phyloP scores from a whole-genome alignment of 2,329 filamentous ascomycete genomes.

The Tolypocladium tropicale region DNA sequence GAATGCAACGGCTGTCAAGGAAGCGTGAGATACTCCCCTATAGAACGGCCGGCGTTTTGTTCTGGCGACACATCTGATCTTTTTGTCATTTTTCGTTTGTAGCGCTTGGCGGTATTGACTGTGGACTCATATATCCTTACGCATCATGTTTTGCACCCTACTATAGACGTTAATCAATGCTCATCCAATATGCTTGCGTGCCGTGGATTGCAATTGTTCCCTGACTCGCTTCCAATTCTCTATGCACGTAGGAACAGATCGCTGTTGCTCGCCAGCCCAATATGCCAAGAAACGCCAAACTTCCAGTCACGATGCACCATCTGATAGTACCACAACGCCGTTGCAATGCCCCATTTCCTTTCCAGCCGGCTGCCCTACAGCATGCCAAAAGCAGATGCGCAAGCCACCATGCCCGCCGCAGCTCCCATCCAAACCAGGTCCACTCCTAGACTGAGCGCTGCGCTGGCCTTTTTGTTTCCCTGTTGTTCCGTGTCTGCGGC shows the following conservation, averaged over 20 bases:
- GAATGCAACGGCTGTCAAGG: background rate
- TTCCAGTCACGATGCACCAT: background rate
- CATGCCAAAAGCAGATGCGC: background rate
- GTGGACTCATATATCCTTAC: too few relatives aligned
- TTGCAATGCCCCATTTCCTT: background rate
- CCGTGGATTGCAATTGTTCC: background rate
- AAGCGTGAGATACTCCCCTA: background rate
- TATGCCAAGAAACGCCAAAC: background rate
- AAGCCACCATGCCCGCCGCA: background rate
- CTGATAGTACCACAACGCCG: background rate
- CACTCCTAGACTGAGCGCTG: background rate
- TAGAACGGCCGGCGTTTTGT: conserved; percentile 16
- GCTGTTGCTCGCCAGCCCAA: background rate
- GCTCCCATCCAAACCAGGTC: background rate
- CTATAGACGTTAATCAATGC: background rate
- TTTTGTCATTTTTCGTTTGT: too few relatives aligned
- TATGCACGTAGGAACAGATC: background rate
- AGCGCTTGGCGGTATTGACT: too few relatives aligned
- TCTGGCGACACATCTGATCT: background rate
- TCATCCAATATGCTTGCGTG: background rate
- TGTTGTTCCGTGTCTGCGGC: background rate
- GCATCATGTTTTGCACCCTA: background rate
- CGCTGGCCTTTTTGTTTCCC: background rate
- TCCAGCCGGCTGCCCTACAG: background rate
- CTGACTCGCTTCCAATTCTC: too few relatives aligned